Base-by-base conservation (phyloP, 2,329 filamentous ascomycete genomes). In the Dichotomopilus funicola region DNA sequence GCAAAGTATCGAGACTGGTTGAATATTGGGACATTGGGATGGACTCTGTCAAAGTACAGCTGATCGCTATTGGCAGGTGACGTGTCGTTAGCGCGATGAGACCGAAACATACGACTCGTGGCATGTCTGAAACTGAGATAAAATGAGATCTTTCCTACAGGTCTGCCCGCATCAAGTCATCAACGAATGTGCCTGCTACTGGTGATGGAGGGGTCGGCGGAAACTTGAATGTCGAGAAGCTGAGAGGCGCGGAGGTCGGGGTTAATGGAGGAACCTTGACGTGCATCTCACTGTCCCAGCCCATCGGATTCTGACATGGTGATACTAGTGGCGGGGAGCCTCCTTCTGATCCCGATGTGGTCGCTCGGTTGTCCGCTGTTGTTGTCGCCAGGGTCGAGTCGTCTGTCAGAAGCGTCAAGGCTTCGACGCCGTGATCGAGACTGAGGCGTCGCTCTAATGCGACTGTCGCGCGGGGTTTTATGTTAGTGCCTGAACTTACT, bases 21-120 rank as follows among this genome's bases (percentile, higher is more conserved):
- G 49, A 67, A 55, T 36, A 68, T 64, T 33, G 66, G 66, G 4
- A 63, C 52, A 13, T 64, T 65, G n/a, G 62, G 58, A 36, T 68
- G 62, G 1, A 64, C 66, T 11, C 66, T 63, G 45, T 67, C 66
- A 35, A 67, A 67, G 51, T 65, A 68, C 5, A 66, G 44, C 49
- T 65, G 63, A 42, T 66, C 64, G 6, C 63, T 65, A 33, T 1
- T 12, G 35, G 9, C 5, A 6, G 9, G 10, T 7, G 37, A 7
- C 6, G 7, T 19, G 27, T 13, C 31, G 19, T 33, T 44, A 36
- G 50, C 35, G 19, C 31, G 27, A 2, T 13, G 37, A 36, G 8
- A 4, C 19, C 19, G 19, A 27, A 27, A 27, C 19, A 27, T 27
- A 42, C 27, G 10, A 41, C 11, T 27, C 7, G 33, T 2, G 19